Evolutionary conservation across 2,329 filamentous ascomycete genomes (phyloP), one percentile per base, ranked within the genome.

Genomic region (Cyphellophora attinorum): DNA sequence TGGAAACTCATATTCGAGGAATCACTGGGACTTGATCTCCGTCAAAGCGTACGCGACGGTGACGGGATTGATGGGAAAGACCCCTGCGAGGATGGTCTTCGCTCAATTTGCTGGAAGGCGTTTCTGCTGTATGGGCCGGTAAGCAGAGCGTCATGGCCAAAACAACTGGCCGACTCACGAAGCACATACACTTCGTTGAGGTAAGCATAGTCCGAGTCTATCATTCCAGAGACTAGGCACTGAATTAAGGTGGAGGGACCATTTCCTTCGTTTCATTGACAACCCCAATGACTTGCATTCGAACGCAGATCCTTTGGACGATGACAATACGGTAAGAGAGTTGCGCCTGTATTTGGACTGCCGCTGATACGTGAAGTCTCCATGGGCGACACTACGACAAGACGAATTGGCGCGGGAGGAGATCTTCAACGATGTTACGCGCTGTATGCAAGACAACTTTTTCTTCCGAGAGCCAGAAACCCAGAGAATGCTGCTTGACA

Each of bases 41-140:
- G 73, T 57, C 67, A 67, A 44, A 74, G 76, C n/a, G 69, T 84
- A 34, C 74, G 70, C 55, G 61, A 70, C 44, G 70, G 76, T 49
- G 71, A 59, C 38, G 54, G 72, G 12, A 57, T 70, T 11, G 21
- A 25, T 25, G n/a, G n/a, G n/a, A 57, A 58, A 8, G 81, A 72
- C 50, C 76, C 79, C 31, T 85, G 81, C 54, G 62, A 77, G 34
- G 67, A 76, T 30, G 85, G 85, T 11, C 74, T 86, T 45, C 77
- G 88, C 37, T 95, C 89, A 3, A 72, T 93, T 23, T 93, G 82
- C 59, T 96, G 89, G 89, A 95, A 94, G 75, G 74, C 75, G 23
- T 93, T 95, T 56, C 65, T 95, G 29, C 67, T 94, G 18, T 89
- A 86, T 53, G 76, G 80, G 44, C 71, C 72, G 33, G 62, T 78